phyloP scores from a whole-genome alignment of 345 rosid genomes.

The Orychophragmus violaceus region DNA sequence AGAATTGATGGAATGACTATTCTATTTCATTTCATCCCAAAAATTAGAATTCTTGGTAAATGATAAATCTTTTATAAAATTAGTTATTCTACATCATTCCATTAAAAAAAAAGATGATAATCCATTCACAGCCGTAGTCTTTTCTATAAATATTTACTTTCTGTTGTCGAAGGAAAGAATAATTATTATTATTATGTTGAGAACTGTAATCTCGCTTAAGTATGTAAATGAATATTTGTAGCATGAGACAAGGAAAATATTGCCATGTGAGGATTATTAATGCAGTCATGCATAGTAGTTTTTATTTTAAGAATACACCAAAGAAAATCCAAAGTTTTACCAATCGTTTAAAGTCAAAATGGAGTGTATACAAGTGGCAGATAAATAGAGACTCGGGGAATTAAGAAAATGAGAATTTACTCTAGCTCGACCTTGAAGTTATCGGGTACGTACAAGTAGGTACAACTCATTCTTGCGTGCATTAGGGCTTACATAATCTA shows the following conservation, averaged over 20 bases:
- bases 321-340: background rate
- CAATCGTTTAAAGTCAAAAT: conserved; percentile 3
- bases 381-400: background rate
- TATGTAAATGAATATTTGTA: background rate
- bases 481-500: conserved; percentile 7
- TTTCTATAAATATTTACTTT: background rate
- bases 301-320: background rate
- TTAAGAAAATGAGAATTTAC: background rate
- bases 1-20: too few relatives aligned
- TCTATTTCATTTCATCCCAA: too few relatives aligned
- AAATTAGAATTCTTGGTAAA: too few relatives aligned
- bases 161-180: background rate
- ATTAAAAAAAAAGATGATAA: too few relatives aligned
- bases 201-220: background rate
- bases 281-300: background rate
- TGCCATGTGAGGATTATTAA: background rate
- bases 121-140: too few relatives aligned
- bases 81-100: too few relatives aligned
- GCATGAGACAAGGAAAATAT: background rate
- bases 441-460: conserved; percentile 5
- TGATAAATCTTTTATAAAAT: too few relatives aligned
- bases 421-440: background rate
- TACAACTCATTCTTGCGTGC: conserved; percentile 20
- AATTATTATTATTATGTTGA: background rate
- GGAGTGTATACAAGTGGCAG: conserved; percentile 1